A percentile compares a stretch with the other conserved stretches of the same genome.
These are phyloP conservation scores for Xylariaceae sp. DNA, from an alignment of 2,329 filamentous ascomycete species.

Conservation along the genomic window DNA sequence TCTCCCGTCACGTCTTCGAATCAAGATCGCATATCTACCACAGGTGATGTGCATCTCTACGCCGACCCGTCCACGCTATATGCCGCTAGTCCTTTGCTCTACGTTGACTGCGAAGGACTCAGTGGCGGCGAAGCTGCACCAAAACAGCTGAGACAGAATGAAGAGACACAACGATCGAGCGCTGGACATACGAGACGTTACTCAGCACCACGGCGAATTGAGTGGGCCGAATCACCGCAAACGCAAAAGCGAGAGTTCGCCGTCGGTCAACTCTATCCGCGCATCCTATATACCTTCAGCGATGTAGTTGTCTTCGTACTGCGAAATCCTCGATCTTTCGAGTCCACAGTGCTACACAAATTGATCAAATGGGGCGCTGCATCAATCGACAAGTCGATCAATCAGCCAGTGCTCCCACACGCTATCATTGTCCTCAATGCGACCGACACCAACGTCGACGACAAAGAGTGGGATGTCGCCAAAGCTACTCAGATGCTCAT, in stretches of 20 bases:
- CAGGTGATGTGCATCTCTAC: slow-evolving; percentile 50
- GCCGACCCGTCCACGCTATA: slow-evolving; percentile 41
- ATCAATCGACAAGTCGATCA: slow-evolving; percentile 49
- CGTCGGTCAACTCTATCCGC: slow-evolving; percentile 39
- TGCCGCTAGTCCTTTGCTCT: slow-evolving; percentile 40
- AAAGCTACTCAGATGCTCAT: slow-evolving; percentile 38
- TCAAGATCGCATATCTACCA: slow-evolving; percentile 41
- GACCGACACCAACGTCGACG: slow-evolving; percentile 35
- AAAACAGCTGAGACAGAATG: slow-evolving; percentile 26
- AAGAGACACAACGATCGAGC: slow-evolving; percentile 10
- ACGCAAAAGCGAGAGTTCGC: slow-evolving; percentile 35
- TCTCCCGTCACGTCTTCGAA: slow-evolving; percentile 43
- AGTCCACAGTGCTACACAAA: slow-evolving; percentile 36
- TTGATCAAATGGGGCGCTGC: slow-evolving; percentile 49
- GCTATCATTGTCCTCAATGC: slow-evolving; percentile 52
- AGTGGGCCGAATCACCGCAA: slow-evolving; percentile 33
- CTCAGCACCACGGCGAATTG: slow-evolving; percentile 22
- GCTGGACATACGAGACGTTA: slow-evolving; percentile 14
- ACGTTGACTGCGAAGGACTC: slow-evolving; percentile 51
- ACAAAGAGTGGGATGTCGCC: slow-evolving; percentile 40
- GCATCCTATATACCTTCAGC: slow-evolving; percentile 44
- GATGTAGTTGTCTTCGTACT: slow-evolving; percentile 43
- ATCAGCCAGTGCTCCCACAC: slow-evolving; percentile 52
- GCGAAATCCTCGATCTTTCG: slow-evolving; percentile 39
- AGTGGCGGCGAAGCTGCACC: slow-evolving; percentile 42